Evolutionary conservation across 257 asterid genomes (phyloP), one percentile per base, ranked within the genome.

Genomic region (Plantago elongata): DNA sequence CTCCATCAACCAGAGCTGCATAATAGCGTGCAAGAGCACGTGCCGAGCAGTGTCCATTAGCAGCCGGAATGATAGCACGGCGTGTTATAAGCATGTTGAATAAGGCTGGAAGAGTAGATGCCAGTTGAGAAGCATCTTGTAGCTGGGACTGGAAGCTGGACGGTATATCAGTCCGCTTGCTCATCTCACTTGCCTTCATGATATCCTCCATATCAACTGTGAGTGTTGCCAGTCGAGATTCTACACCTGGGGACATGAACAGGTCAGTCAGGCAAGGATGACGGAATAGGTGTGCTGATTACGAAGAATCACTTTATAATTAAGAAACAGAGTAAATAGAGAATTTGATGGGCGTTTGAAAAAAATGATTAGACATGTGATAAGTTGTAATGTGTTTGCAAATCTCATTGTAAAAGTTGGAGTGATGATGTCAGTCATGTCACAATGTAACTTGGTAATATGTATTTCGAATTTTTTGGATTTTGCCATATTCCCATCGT

Each of bases 1-100:
- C 97, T 22, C 64, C 63, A 44, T 88, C 95, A 27, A 83, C 95
- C 0, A 92, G 90, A 43, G 98, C 84, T 40, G 98, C 95, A n/a
- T 88, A 92, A 75, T 86, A 92, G 73, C 95, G 95, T 12, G 97
- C 90, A 2, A 92, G 90, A 49, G 98, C 98, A 63, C 98, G 95
- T 30, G 98, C 98, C 11, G 98, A 89, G 89, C 98, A 92, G 42
- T 92, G 98, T n/a, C 74, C 79, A 56, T 92, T 92, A 57, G 93
- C 98, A 59, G 97, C 78, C 45, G 98, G 98, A 67, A 89, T 77
- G 63, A 89, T 86, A 70, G 97, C 69, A 64, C 98, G 98, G 11
- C 98, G 97, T 22, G 84, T 76, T 12, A 76, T 57, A 15, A 92
- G 97, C 22, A 97, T 68, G 75, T 92, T 92, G 18, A 89, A 92